phyloP scores from a whole-genome alignment of 2,329 filamentous ascomycete species.

The Talaromyces funiculosus region DNA sequence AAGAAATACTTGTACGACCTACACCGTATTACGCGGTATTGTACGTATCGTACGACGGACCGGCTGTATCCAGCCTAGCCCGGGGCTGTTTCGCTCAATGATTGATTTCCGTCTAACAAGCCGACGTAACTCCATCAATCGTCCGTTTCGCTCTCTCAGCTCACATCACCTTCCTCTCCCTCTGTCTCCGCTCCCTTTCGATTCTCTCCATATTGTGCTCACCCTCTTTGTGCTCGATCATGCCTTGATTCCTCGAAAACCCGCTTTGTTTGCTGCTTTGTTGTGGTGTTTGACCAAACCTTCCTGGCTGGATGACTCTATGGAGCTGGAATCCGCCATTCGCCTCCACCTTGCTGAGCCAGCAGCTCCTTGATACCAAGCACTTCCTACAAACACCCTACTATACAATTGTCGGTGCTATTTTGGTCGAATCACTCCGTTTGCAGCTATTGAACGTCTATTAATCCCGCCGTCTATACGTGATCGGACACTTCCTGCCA shows the following conservation, averaged over 20 bases:
- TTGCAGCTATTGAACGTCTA: neutral
- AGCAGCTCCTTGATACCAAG: slow-evolving; percentile 9
- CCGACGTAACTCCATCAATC: neutral
- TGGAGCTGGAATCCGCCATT: slow-evolving; percentile 15
- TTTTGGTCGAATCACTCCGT: neutral
- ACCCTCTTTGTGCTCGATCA: neutral
- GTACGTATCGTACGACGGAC: neutral
- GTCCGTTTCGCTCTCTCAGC: neutral
- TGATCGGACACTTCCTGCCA: slow-evolving; percentile 17
- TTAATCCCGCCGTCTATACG: neutral
- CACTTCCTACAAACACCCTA: slow-evolving; percentile 15
- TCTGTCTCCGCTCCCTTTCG: neutral
- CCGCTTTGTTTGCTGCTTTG: slow-evolving; percentile 8
- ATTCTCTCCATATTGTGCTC: neutral
- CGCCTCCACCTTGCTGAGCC: slow-evolving; percentile 15
- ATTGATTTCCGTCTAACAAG: neutral
- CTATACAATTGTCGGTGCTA: neutral
- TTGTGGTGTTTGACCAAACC: slow-evolving; percentile 3
- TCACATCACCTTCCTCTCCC: neutral
- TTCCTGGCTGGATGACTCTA: slow-evolving; percentile 8
- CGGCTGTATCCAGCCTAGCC: neutral
- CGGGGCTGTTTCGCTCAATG: slow-evolving; percentile 6
- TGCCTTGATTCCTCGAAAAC: neutral
- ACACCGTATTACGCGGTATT: neutral
- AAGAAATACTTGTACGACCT: too few relatives aligned